phyloP scores from a whole-genome alignment of 2,329 filamentous ascomycete species.

The Talaromyces sp. region DNA sequence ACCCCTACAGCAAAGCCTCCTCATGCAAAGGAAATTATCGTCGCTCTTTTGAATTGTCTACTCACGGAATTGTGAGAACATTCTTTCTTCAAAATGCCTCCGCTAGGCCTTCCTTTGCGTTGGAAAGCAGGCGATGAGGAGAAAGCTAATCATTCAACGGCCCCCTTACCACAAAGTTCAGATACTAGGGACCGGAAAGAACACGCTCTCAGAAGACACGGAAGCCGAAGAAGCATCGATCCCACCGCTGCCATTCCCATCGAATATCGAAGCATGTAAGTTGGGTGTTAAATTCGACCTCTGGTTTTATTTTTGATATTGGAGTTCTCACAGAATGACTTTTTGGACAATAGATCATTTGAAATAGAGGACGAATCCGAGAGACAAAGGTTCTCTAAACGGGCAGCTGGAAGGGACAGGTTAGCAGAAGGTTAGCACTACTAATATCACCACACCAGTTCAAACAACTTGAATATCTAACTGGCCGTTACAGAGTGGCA shows the following conservation, averaged over 20 bases:
- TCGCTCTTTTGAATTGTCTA: too few species aligned
- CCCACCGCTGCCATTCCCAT: conserved; percentile 8
- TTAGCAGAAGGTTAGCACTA: not conserved
- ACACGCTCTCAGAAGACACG: not conserved
- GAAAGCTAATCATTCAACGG: not conserved
- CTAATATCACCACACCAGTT: not conserved
- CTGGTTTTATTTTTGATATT: too few species aligned
- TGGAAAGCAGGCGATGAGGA: conserved; percentile 9
- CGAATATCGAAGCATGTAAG: conserved; percentile 8
- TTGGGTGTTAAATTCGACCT: not conserved
- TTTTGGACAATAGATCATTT: not conserved
- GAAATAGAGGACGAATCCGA: not conserved
- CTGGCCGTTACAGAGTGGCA: conserved; percentile 6
- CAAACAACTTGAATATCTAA: too few species aligned
- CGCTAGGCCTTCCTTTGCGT: not conserved
- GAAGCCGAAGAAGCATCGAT: conserved; percentile 4
- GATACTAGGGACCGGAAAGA: not conserved
- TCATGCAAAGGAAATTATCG: too few species aligned
- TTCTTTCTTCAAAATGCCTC: too few species aligned
- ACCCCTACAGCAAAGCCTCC: too few species aligned
- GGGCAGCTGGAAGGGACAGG: not conserved
- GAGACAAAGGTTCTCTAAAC: not conserved
- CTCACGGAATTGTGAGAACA: too few species aligned
- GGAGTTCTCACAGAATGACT: not conserved
- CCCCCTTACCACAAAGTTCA: not conserved